Percentiles rank a stretch among this genome's conserved stretches.
Conservation (phyloP, 2,329 filamentous ascomycete species). For the Zymoseptoria passerinii region DNA sequence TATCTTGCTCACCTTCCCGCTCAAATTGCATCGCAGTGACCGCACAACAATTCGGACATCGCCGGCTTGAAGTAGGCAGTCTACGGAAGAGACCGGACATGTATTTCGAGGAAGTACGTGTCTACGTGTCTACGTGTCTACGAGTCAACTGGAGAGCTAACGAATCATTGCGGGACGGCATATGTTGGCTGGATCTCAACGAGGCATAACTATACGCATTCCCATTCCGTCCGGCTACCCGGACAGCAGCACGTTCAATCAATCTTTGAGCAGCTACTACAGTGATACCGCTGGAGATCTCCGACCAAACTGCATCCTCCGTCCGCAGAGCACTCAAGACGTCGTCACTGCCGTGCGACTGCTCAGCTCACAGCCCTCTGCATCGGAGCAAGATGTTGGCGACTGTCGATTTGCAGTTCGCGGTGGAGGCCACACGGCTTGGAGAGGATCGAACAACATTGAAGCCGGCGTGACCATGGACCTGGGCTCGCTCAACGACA, state of each 20-base stretch:
- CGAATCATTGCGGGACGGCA: too few relatives aligned
- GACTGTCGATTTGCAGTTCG: not conserved
- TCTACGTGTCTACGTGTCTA: too few relatives aligned
- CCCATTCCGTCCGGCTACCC: too few relatives aligned
- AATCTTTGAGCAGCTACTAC: not conserved
- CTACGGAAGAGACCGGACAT: too few relatives aligned
- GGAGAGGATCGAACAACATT: slow-evolving; percentile 7
- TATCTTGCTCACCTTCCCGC: too few relatives aligned
- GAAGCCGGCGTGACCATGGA: slow-evolving; percentile 33
- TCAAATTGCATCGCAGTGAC: too few relatives aligned
- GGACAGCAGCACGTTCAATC: not conserved
- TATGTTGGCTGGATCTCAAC: too few relatives aligned
- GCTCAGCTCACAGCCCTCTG: not conserved
- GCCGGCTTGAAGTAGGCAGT: too few relatives aligned
- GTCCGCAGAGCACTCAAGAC: not conserved
- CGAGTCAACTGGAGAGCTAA: too few relatives aligned
- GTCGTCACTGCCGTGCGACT: not conserved
- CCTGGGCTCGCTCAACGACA: slow-evolving; percentile 33
- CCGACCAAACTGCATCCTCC: not conserved
- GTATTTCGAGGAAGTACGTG: too few relatives aligned
- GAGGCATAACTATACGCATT: too few relatives aligned
- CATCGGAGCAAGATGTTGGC: not conserved
- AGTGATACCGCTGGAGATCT: not conserved
- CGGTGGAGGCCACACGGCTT: not conserved
- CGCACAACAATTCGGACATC: too few relatives aligned